These are phyloP conservation scores for Colletotrichum echinochloae DNA, from an alignment of 2,329 filamentous ascomycete genomes.

Conservation along the genomic window DNA sequence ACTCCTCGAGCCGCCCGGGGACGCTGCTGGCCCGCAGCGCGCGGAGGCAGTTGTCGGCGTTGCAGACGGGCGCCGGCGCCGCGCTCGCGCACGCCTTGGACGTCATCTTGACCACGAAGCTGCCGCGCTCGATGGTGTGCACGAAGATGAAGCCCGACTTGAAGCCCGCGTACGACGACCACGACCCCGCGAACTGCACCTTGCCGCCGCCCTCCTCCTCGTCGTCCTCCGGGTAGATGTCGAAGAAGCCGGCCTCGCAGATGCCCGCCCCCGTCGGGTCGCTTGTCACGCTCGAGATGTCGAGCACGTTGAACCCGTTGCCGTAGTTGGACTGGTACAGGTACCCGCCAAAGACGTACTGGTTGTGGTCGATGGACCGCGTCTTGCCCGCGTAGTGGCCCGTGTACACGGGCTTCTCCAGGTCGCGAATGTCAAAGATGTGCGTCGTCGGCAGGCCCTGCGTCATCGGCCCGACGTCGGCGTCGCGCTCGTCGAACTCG, in stretches of 20 bases:
- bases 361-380: slow-evolving; percentile 52
- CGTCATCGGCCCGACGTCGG: slow-evolving; percentile 52
- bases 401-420: slow-evolving; percentile 55
- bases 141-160: slow-evolving; percentile 43
- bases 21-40: slow-evolving; percentile 40
- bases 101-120: slow-evolving; percentile 43
- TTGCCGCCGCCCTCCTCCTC: slow-evolving; percentile 42
- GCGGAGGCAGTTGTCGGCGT: slow-evolving; percentile 44
- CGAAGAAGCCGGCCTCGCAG: slow-evolving; percentile 59
- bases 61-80: slow-evolving; percentile 24
- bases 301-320: slow-evolving; percentile 53
- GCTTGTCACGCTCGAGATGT: slow-evolving; percentile 46
- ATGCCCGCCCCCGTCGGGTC: slow-evolving; percentile 54
- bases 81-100: slow-evolving; percentile 39
- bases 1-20: slow-evolving; percentile 42
- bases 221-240: slow-evolving; percentile 55
- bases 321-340: slow-evolving; percentile 61
- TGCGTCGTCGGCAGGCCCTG: slow-evolving; percentile 59
- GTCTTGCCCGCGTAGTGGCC: slow-evolving; percentile 55
- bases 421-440: slow-evolving; percentile 59
- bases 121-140: slow-evolving; percentile 44
- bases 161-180: slow-evolving; percentile 44
- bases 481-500: slow-evolving; percentile 60
- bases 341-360: slow-evolving; percentile 56
- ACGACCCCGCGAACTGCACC: slow-evolving; percentile 41